phyloP scores from a whole-genome alignment of 768 basidiomycete species.

The Coprinopsis sp. region DNA sequence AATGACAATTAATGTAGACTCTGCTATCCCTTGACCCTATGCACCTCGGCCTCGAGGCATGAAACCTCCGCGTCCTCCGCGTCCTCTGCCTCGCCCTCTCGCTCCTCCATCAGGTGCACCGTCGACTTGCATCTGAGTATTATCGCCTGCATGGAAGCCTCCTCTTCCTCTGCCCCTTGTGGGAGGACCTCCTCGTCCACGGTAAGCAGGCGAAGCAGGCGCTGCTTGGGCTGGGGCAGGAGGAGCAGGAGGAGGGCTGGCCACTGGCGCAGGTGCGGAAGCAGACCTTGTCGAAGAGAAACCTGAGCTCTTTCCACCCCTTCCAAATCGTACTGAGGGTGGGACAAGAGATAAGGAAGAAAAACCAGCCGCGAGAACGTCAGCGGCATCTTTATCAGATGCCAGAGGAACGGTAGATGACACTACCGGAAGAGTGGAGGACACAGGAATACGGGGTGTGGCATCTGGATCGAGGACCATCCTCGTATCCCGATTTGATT shows the following conservation, averaged over 20 bases:
- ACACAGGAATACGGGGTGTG: conserved; percentile 16
- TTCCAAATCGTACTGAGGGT: conserved; percentile 64
- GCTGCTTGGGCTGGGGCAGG: not conserved
- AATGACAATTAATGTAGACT: no score
- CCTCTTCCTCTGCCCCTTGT: conserved; percentile 4
- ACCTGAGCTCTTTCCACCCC: conserved; percentile 42
- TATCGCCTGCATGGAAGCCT: conserved; percentile 4
- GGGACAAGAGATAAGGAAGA: conserved; percentile 57
- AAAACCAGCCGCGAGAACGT: conserved; percentile 45
- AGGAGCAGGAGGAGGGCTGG: conserved; percentile 11
- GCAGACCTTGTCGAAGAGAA: conserved; percentile 9
- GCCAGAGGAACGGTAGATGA: conserved; percentile 18
- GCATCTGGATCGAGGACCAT: conserved; percentile 21
- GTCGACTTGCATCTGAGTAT: no score
- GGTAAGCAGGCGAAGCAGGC: conserved; percentile 5
- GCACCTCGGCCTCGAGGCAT: conserved; percentile 5
- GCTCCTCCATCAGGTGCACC: not conserved
- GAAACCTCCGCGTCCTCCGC: conserved; percentile 6
- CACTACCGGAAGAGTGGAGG: conserved; percentile 10
- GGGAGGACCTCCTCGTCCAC: not conserved
- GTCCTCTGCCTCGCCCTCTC: conserved; percentile 12
- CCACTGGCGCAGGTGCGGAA: conserved; percentile 8
- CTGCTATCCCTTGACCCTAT: no score
- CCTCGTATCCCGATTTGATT: conserved; percentile 10
- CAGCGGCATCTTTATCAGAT: conserved; percentile 28